phyloP scores from a whole-genome alignment of 2,329 filamentous ascomycete species.

The Kalmusia sp. region DNA sequence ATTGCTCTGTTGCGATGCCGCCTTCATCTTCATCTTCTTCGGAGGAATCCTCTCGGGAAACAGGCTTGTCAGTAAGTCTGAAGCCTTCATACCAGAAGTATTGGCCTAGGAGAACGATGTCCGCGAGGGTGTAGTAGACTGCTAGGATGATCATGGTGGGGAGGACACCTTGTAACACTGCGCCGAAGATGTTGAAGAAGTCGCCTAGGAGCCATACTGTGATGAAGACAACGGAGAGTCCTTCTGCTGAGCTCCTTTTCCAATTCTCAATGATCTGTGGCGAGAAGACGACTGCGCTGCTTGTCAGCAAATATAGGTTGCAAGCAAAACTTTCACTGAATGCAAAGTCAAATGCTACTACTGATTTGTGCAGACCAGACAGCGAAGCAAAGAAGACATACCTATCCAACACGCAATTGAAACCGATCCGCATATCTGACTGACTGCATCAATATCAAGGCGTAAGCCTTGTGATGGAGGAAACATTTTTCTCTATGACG shows the following conservation, averaged over 20 bases:
- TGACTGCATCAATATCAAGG: constrained; percentile 88
- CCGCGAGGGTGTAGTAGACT: constrained; percentile 90
- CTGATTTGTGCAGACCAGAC: background rate
- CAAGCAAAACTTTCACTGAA: background rate
- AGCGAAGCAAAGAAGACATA: constrained; percentile 16
- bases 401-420: constrained; percentile 94
- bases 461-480: constrained; percentile 64
- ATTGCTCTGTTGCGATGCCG: constrained; percentile 45
- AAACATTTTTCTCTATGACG: constrained; percentile 54
- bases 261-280: constrained; percentile 98
- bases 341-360: background rate
- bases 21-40: constrained; percentile 26
- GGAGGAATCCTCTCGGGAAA: constrained; percentile 21
- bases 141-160: constrained; percentile 97
- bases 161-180: constrained; percentile 86
- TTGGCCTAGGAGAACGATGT: constrained; percentile 85
- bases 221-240: constrained; percentile 88
- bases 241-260: constrained; percentile 81
- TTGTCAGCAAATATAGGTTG: constrained; percentile 17
- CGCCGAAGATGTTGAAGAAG: constrained; percentile 96
- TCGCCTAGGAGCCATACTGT: constrained; percentile 92
- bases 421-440: constrained; percentile 92
- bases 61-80: constrained; percentile 45
- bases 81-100: constrained; percentile 97
- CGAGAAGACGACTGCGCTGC: constrained; percentile 77